phyloP scores from a whole-genome alignment of 805 yeast genomes.

The Teunomyces funiuensis region DNA sequence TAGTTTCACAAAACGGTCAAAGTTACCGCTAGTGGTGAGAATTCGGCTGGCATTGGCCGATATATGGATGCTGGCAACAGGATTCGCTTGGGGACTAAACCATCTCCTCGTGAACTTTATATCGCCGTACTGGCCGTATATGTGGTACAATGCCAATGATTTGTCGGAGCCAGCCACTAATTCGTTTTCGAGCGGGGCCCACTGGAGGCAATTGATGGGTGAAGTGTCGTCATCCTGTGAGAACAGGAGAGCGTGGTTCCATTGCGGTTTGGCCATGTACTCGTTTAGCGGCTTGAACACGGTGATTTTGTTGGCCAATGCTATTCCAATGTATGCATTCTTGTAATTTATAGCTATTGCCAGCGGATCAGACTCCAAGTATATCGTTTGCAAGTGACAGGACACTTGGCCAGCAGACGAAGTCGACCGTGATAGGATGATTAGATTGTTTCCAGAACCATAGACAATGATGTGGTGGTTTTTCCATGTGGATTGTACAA shows the following conservation, averaged over 20 bases:
- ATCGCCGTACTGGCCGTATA: constrained; percentile 47
- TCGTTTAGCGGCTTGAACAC: constrained; percentile 60
- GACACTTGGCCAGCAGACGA: constrained; percentile 6
- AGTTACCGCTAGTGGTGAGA: constrained; percentile 56
- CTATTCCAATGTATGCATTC: constrained; percentile 61
- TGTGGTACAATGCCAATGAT: constrained; percentile 53
- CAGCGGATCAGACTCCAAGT: constrained; percentile 62
- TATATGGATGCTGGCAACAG: constrained; percentile 56
- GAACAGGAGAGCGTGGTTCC: constrained; percentile 35
- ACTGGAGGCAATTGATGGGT: constrained; percentile 44
- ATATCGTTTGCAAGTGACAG: constrained; percentile 69
- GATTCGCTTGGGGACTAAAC: constrained; percentile 56
- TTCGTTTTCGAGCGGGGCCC: constrained; percentile 58
- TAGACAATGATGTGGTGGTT: constrained; percentile 64
- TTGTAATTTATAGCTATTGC: constrained; percentile 62
- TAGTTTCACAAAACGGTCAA: constrained; percentile 67
- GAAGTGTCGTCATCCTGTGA: constrained; percentile 14
- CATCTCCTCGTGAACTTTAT: constrained; percentile 39
- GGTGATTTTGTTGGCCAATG: constrained; percentile 42
- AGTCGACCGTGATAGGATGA: constrained; percentile 29
- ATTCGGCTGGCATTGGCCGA: constrained; percentile 70
- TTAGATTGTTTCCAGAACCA: constrained; percentile 85
- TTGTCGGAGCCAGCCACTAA: constrained; percentile 57
- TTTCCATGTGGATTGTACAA: constrained; percentile 65
- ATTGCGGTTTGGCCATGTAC: constrained; percentile 42